A percentile compares a stretch with the other conserved stretches of the same genome.
Conservation (phyloP, 345 rosid species). For the Barbarea vulgaris region DNA sequence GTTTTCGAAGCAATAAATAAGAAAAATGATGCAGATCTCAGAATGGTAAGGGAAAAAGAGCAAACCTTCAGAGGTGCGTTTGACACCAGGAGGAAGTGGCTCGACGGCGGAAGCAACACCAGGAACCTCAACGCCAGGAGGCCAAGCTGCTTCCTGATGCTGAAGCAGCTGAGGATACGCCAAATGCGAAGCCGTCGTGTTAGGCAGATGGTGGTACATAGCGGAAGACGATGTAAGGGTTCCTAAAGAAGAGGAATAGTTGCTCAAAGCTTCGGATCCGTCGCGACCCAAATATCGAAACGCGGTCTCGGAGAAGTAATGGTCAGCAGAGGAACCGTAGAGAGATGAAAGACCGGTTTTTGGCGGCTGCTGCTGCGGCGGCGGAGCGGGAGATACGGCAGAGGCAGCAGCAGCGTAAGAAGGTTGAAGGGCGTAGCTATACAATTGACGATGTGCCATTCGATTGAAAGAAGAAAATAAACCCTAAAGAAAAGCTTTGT, state of each 20-base stretch:
- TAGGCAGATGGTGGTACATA: constrained; percentile 42
- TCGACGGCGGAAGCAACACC: constrained; percentile 45
- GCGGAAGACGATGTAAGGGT: constrained; percentile 35
- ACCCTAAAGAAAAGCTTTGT: constrained; percentile 42
- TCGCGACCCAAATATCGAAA: constrained; percentile 31
- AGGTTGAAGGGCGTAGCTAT: constrained; percentile 42
- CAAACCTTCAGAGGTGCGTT: constrained; percentile 67
- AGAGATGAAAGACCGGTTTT: constrained; percentile 31
- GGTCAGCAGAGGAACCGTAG: constrained; percentile 35
- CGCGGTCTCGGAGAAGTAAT: constrained; percentile 35
- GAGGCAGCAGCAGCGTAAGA: constrained; percentile 39
- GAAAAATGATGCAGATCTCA: constrained; percentile 31
- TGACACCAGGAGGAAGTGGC: constrained; percentile 50
- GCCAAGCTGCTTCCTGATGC: constrained; percentile 41
- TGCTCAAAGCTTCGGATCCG: constrained; percentile 41
- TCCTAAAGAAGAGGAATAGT: constrained; percentile 34
- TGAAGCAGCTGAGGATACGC: constrained; percentile 42
- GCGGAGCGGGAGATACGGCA: constrained; percentile 36
- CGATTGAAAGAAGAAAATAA: constrained; percentile 14
- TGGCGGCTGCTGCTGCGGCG: constrained; percentile 23
- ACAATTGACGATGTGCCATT: constrained; percentile 52
- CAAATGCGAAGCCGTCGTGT: constrained; percentile 41
- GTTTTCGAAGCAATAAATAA: constrained; percentile 12
- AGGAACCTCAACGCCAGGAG: constrained; percentile 48
- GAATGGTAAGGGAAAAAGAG: neutral